phyloP scores from a whole-genome alignment of 2,329 filamentous ascomycete species.

The Thielaviopsis ethacetica region DNA sequence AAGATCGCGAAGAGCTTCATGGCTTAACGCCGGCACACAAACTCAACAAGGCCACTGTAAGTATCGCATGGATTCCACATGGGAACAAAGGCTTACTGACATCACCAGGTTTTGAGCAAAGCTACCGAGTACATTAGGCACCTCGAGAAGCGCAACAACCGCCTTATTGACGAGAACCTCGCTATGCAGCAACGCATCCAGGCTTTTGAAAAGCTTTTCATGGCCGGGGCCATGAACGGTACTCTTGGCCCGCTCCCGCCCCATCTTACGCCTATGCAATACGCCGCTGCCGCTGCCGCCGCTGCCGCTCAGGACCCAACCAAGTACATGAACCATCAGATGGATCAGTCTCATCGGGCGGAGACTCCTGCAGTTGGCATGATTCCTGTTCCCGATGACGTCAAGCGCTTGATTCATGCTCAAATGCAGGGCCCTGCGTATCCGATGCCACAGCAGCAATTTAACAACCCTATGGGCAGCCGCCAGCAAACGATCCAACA shows the following conservation, averaged over 20 bases:
- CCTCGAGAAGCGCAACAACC: constrained; percentile 76
- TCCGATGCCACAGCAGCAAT: constrained; percentile 30
- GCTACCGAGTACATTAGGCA: constrained; percentile 93
- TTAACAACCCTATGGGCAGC: constrained; percentile 28
- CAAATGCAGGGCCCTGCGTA: constrained; percentile 41
- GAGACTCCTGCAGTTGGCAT: constrained; percentile 35
- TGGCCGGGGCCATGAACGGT: constrained; percentile 54
- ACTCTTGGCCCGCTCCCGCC: constrained; percentile 38
- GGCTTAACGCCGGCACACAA: constrained; percentile 81
- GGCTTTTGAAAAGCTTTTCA: constrained; percentile 64
- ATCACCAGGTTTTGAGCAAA: constrained; percentile 57
- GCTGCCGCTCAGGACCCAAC: constrained; percentile 15
- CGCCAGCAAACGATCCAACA: constrained; percentile 42
- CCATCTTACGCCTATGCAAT: constrained; percentile 36
- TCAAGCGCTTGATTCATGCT: constrained; percentile 44
- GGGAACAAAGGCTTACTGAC: not conserved
- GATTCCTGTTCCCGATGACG: constrained; percentile 50
- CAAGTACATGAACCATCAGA: constrained; percentile 25
- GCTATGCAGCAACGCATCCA: constrained; percentile 64
- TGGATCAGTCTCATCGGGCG: constrained; percentile 27
- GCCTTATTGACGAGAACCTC: constrained; percentile 65
- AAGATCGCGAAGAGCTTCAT: constrained; percentile 65
- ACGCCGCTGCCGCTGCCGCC: constrained; percentile 16
- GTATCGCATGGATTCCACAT: not conserved
- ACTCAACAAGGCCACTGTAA: constrained; percentile 86